Base-by-base conservation (phyloP, 116 monocot genomes). In the Phalaenopsis hybrid region DNA sequence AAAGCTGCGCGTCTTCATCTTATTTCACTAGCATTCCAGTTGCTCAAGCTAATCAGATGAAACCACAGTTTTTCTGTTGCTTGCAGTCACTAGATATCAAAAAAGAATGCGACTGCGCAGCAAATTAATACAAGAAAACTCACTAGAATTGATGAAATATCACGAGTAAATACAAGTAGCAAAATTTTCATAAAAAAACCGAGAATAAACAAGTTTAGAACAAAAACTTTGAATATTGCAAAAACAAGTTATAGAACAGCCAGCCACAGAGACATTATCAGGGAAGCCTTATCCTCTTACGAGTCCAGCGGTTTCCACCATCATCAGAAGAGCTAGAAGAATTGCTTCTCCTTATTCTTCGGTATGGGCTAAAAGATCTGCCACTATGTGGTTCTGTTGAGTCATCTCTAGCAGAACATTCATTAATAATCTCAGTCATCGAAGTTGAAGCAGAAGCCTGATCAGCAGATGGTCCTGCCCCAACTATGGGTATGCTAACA, bases 361-460 rank as follows among this genome's bases (percentile, higher is more conserved):
- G 85, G 34, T 73, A 68, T 25, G 79, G 46, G 48, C 83, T 83
- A 69, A 88, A 80, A 49, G 86, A 80, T 8, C 86, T 82, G 0
- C 72, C 88, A 59, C 65, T 80, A 44, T 65, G 82, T 44, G 68
- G 83, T 79, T 81, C 87, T 18, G 68, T 57, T 69, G 76, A 63
- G 49, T 52, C 73, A 75, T 82, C 77, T 69, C 79, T 58, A 81
- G 34, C 78, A 84, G 80, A 82, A 70, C 33, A 72, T 18, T 82
- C 86, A 34, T 86, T 86, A 8, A 63, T 72, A 80, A 90, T 90
- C 77, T 82, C 76, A 15, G 84, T 88, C 81, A 84, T 52, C 8
- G 90, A 86, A 76, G 88, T 90, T 20, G 90, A 90, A 48, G 81
- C 79, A 21, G 90, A 88, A 3, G 84, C 84, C 63, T 88, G 90